A percentile compares a stretch with the other conserved stretches of the same genome.
These are phyloP conservation scores for Cyberlindnera xishuangbannaensis DNA, from an alignment of 805 yeast genomes.

Conservation along the genomic window DNA sequence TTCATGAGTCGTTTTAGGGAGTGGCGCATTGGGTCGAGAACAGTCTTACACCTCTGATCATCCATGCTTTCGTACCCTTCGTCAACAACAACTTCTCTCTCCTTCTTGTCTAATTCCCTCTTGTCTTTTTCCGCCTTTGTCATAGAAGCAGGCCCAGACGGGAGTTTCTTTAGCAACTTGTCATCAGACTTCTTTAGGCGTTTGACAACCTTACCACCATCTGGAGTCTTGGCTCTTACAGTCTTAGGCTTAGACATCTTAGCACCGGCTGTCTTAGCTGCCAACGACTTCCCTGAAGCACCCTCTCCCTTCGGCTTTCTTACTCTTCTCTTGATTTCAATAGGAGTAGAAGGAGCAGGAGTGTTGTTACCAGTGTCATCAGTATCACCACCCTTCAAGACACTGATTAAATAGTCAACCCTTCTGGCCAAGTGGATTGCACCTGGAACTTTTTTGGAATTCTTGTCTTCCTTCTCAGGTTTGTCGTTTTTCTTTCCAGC, in stretches of 20 bases:
- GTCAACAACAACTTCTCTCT: slow-evolving; percentile 17
- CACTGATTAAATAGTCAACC: slow-evolving; percentile 75
- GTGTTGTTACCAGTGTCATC: slow-evolving; percentile 25
- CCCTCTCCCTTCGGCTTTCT: slow-evolving; percentile 25
- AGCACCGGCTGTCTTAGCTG: too few relatives aligned
- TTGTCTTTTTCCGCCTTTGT: not conserved
- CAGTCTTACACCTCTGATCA: slow-evolving; percentile 56
- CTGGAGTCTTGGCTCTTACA: slow-evolving; percentile 18
- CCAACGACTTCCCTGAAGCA: too few relatives aligned
- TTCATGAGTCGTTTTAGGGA: slow-evolving; percentile 61
- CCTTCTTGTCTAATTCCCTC: not conserved
- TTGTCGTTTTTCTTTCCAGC: too few relatives aligned
- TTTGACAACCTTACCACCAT: slow-evolving; percentile 21
- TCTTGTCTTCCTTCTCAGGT: slow-evolving; percentile 22
- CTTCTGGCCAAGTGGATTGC: slow-evolving; percentile 90
- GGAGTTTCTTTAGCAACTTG: slow-evolving; percentile 6
- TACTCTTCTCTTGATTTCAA: slow-evolving; percentile 21
- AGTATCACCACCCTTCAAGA: slow-evolving; percentile 53
- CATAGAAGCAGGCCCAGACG: slow-evolving; percentile 7
- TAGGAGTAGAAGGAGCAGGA: slow-evolving; percentile 27
- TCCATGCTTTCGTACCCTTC: slow-evolving; percentile 76
- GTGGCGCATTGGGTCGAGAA: slow-evolving; percentile 59
- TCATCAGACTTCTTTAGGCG: slow-evolving; percentile 16
- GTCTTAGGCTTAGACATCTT: slow-evolving; percentile 11
- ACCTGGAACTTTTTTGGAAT: slow-evolving; percentile 72